Base-by-base conservation (phyloP, 306 rosid species). In the Cucurbita ficifolia region DNA sequence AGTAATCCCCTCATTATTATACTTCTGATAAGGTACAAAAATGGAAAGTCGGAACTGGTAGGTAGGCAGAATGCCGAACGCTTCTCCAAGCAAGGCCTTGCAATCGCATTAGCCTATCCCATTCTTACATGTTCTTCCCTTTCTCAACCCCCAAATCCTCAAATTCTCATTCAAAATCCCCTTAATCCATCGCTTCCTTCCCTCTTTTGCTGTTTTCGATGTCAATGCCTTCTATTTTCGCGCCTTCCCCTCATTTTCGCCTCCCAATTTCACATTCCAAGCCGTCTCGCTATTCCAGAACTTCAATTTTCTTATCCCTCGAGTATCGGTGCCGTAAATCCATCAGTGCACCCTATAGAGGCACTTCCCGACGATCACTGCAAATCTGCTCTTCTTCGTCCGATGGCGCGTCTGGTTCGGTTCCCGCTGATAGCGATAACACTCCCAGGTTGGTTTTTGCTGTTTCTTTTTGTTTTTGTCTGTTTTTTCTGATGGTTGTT, bases 351-450 rank as follows among this genome's bases (percentile, higher is more conserved):
- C 74, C 79, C 3, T 62, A 84, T 72, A 79, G 54, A 62, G 2
- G 24, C 77, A 67, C 77, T 49, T 78, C 70, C 80, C 35, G 77
- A 24, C 83, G 79, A 10, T 46, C 85, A 39, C 77, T 57, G 51
- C 51, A 72, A 48, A 69, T 77, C 3, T 84, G 88, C 58, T 87
- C 90, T 77, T 84, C 88, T 38, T 81, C 92, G n/a, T 70, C 92
- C 14, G 84, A 87, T 58, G 93, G 87, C 73, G 67, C 79, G 0
- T 39, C 79, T 13, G 67, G 36, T 54, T 72, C 76, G 7, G 48
- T 72, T 72, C 51, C 76, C 77, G 65, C 79, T 54, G 22, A 69
- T 54, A 21, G 55, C 62, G 94, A 90, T 74, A 88, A 77, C 86
- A 39, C 55, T 53, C 86, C 87, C 33, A 90, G 88, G 96, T 92